Conservation (phyloP, 257 asterid genomes). For the Plantago major region DNA sequence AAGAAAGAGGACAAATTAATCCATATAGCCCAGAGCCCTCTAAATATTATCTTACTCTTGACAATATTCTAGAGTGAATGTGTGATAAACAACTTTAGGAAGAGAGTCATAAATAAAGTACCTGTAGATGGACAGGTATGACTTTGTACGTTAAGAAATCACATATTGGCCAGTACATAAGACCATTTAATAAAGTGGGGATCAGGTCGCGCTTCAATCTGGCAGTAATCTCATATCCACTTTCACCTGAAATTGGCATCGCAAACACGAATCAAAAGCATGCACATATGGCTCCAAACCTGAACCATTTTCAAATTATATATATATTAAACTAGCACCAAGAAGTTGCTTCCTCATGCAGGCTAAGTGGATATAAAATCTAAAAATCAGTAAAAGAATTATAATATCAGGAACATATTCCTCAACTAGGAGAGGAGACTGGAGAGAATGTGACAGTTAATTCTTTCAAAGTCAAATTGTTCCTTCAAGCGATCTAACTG, state of each 20-base stretch:
- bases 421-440: too few species aligned
- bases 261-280: constrained; percentile 4
- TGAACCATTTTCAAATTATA: not conserved
- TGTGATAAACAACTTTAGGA: constrained; percentile 1
- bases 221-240: constrained; percentile 51
- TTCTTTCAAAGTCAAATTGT: too few species aligned
- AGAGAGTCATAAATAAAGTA: constrained; percentile 20
- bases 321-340: not conserved
- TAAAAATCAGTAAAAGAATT: too few species aligned
- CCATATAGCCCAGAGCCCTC: not conserved
- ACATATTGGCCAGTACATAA: constrained; percentile 81
- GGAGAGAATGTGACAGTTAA: too few species aligned
- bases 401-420: too few species aligned
- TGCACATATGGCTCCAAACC: not conserved
- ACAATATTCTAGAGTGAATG: too few species aligned
- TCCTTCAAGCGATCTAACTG: too few species aligned
- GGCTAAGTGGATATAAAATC: too few species aligned
- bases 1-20: not conserved
- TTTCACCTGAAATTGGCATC: constrained; percentile 47
- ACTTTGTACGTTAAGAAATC: constrained; percentile 78
- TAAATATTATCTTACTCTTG: not conserved
- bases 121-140: constrained; percentile 87
- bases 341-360: not conserved
- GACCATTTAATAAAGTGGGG: constrained; percentile 71
- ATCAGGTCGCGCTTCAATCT: constrained; percentile 77